phyloP scores from a whole-genome alignment of 2,329 filamentous ascomycete genomes.

The Geosmithia flava region DNA sequence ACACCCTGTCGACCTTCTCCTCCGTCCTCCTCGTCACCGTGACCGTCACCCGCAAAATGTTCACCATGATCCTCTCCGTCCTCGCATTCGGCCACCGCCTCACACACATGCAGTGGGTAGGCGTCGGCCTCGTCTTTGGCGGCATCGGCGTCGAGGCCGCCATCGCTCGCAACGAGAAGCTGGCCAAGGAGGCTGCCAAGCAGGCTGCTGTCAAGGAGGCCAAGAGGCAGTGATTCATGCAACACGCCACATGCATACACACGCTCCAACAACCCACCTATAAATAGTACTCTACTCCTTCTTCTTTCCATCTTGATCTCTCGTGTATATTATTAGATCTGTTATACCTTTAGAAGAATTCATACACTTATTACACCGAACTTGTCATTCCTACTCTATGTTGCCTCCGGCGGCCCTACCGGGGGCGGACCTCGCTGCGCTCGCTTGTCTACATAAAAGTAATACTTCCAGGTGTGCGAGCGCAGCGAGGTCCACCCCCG shows the following conservation, averaged over 20 bases:
- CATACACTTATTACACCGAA: too few relatives aligned
- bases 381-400: too few relatives aligned
- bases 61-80: slow-evolving; percentile 96
- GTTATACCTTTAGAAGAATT: too few relatives aligned
- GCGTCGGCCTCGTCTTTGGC: slow-evolving; percentile 85
- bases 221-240: slow-evolving; percentile 16
- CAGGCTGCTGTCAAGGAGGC: slow-evolving; percentile 11
- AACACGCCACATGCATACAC: too few relatives aligned
- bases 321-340: too few relatives aligned
- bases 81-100: slow-evolving; percentile 87
- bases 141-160: slow-evolving; percentile 85
- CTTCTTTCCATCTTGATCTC: too few relatives aligned
- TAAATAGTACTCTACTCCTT: too few relatives aligned
- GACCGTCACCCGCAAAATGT: slow-evolving; percentile 96
- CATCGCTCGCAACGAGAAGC: slow-evolving; percentile 73
- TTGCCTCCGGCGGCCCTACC: neutral
- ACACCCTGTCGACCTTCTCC: slow-evolving; percentile 85
- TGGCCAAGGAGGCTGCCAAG: slow-evolving; percentile 60
- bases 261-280: too few relatives aligned
- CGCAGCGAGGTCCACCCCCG: too few relatives aligned
- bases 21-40: slow-evolving; percentile 89
- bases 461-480: too few relatives aligned
- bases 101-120: slow-evolving; percentile 82
- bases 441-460: too few relatives aligned
- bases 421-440: too few relatives aligned